Base-by-base conservation (phyloP, 1,284 basidiomycete genomes). In the Puccinia polysora region DNA sequence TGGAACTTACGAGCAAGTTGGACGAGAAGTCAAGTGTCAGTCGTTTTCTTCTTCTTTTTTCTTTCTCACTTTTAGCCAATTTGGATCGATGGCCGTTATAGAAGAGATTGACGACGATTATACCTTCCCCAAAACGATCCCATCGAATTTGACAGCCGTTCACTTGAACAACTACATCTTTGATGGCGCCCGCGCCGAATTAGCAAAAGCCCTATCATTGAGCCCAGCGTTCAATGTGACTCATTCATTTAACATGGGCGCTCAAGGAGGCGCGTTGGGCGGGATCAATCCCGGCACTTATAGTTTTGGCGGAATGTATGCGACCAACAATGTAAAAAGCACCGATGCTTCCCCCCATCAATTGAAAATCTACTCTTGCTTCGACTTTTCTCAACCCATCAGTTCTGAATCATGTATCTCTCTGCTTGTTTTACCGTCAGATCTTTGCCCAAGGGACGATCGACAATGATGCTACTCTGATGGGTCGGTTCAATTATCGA, bases 191-290 rank as follows among this genome's bases (percentile, higher is more conserved):
- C 86, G 94, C 77, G 96, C 96, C 62, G 96, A 99, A 83, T 84
- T 98, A 77, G 89, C 91, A 74, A 99, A 98, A 83, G 89, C 86
- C 76, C 84, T 98, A 76, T 96, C 91, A 70, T 85, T 90, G 80
- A 92, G 88, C 81, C 96, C 96, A 36, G 88, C 91, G 70, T 99
- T 98, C 86, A 94, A 97, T 84, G 89, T 97, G 78, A 94, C 93
- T 73, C 96, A 99, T 81, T 91, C 92, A 49, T 97, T 99, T 82
- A 84, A 88, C 70, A 82, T 94, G 74, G 91, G 90, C 36, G 89
- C 89, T 18, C 78, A 78, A 68, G 75, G 72, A 47, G 77, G 76
- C n/a, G 74, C 75, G 4, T 72, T 78, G 62, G 78, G 79, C 75
- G 77, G 73, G 86, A 56, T 56, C 25, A 89, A 80, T 86, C 87